Evolutionary conservation across 129 eudicot species (phyloP), one percentile per base, ranked within the genome.

Genomic region (Helianthus tuberosus): DNA sequence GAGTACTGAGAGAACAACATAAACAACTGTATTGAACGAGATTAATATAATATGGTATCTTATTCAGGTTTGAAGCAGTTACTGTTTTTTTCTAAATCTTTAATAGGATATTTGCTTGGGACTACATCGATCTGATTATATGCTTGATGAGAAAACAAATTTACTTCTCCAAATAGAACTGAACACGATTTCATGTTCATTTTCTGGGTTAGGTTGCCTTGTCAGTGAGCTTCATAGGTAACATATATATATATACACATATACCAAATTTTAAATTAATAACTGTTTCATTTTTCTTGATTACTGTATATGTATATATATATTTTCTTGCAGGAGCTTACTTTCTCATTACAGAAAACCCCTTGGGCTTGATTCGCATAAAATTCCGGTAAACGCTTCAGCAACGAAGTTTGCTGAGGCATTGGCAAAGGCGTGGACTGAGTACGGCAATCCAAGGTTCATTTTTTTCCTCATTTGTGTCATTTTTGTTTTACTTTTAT

Each of bases 191-290:
- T 84, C 98, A 64, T 90, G 89, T 72, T 93, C 98, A 67, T 93
- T 93, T 84, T 69, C 96, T 25, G 98, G 98, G 64, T 83, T 93
- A 79, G 74, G 89, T 82, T 74, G 84, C 68, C 87, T 83, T 62
- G 96, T 90, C 81, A 90, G 89, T 44, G 88, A 93, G 50, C 97
- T 93, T 75, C 98, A 93, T 88, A 93, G 98, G 98, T 93, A 51
- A 54, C 64, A 39, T 61, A 52, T 29, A 3, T 15, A 41, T 60
- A 43, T 41, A 5, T 14, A 20, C 0, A 20, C 0, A 20, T 20
- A 20, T 20, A 20, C n/a, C 50, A 53, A 62, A 4, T 25, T 62
- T 61, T 73, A 20, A 41, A 6, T 41, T 41, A 5, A 2, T 41
- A 41, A 43, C 10, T 54, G 36, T 6, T 9, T 38, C 20, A 35